Evolutionary conservation across 805 yeast species (phyloP).

Genomic region (Saccharomycopsis schoenii): DNA sequence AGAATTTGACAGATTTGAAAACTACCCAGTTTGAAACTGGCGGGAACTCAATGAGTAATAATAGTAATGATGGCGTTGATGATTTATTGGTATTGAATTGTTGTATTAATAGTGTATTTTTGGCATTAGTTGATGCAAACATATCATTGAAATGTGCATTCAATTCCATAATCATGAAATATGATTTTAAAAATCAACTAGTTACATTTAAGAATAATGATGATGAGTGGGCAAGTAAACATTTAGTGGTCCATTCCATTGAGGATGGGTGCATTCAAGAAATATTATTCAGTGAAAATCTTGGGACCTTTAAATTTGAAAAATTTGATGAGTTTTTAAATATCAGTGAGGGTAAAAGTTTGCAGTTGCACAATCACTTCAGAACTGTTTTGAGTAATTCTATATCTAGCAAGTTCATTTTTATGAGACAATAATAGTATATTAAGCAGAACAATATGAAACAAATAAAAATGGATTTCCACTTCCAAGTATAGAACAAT

Average conservation of each 20-base stretch:
- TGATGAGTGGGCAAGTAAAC: slow-evolving; percentile 7
- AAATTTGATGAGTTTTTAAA: background rate
- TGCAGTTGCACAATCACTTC: background rate
- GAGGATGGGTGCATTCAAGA: slow-evolving; percentile 8
- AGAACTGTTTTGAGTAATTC: background rate
- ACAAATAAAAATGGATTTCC: background rate
- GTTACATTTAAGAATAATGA: background rate
- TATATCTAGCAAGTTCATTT: background rate
- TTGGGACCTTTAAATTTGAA: slow-evolving; percentile 3
- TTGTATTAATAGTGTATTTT: slow-evolving; percentile 59
- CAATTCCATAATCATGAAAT: slow-evolving; percentile 8
- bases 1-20: slow-evolving; percentile 30
- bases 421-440: background rate
- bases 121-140: slow-evolving; percentile 77
- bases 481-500: background rate
- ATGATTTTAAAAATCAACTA: background rate
- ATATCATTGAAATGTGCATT: slow-evolving; percentile 37
- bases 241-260: slow-evolving; percentile 16
- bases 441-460: background rate
- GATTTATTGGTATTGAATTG: slow-evolving; percentile 49
- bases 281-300: slow-evolving; percentile 11
- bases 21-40: background rate
- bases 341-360: background rate
- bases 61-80: slow-evolving; percentile 13
- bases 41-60: background rate